Conservation (phyloP, 768 basidiomycete species). For the Clitopilus hobsonii region DNA sequence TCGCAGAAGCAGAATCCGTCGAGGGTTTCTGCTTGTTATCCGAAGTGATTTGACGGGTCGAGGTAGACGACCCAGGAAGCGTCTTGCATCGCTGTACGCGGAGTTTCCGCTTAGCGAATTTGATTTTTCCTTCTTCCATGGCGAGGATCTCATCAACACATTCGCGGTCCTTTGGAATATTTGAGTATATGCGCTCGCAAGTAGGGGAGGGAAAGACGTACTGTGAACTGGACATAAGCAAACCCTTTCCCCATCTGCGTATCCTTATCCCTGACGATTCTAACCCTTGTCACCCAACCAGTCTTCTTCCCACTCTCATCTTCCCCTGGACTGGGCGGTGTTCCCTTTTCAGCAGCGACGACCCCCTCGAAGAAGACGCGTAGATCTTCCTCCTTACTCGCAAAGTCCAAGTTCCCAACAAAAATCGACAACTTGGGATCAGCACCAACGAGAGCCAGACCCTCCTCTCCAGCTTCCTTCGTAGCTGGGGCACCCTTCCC, state of each 20-base stretch:
- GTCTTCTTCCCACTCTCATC: constrained; percentile 29
- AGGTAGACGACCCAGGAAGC: constrained; percentile 34
- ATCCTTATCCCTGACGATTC: constrained; percentile 84
- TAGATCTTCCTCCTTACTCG: constrained; percentile 85
- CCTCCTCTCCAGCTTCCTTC: constrained; percentile 16
- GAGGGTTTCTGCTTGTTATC: not conserved
- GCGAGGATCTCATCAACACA: constrained; percentile 93
- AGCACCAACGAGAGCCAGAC: constrained; percentile 24
- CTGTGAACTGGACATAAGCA: constrained; percentile 85
- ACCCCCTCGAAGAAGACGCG: constrained; percentile 82
- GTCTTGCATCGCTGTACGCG: constrained; percentile 90
- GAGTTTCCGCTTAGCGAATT: constrained; percentile 89
- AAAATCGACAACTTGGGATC: constrained; percentile 86
- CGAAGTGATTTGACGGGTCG: constrained; percentile 19
- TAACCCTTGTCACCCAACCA: constrained; percentile 78
- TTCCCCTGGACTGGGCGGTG: constrained; percentile 31
- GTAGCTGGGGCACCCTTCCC: constrained; percentile 13
- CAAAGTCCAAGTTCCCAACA: constrained; percentile 92
- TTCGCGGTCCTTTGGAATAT: constrained; percentile 62
- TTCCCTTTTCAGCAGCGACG: constrained; percentile 66
- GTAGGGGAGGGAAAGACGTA: constrained; percentile 32
- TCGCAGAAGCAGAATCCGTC: constrained; percentile 2
- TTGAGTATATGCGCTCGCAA: not conserved
- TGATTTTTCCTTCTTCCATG: constrained; percentile 70
- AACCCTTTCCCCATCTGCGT: constrained; percentile 96